Conservation (phyloP, 176 grass and related monocot genomes). For the maize (Zea mays) region DNA sequence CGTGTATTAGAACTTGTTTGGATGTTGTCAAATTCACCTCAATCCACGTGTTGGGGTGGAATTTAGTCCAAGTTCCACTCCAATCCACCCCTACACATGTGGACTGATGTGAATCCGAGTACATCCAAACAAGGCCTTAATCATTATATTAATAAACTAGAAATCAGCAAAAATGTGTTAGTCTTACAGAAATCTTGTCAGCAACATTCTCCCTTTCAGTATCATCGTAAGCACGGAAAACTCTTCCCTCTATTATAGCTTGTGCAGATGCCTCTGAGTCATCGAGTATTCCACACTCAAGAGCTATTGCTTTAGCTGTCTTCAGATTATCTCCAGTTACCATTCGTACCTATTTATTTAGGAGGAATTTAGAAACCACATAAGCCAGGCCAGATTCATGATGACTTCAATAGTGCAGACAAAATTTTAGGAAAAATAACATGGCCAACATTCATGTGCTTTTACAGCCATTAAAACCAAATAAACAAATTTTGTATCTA, state of each 20-base stretch:
- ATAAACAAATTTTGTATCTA: slow-evolving; percentile 16
- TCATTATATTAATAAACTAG: slow-evolving; percentile 7
- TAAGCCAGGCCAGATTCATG: slow-evolving; percentile 23
- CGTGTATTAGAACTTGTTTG: neutral
- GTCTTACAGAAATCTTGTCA: slow-evolving; percentile 64
- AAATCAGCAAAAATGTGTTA: slow-evolving; percentile 24
- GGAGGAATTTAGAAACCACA: slow-evolving; percentile 29
- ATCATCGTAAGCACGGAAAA: slow-evolving; percentile 63
- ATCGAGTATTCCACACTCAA: slow-evolving; percentile 90
- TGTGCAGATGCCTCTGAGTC: slow-evolving; percentile 35
- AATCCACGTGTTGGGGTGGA: too few species aligned
- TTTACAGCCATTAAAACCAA: slow-evolving; percentile 19
- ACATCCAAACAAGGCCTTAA: too few species aligned
- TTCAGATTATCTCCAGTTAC: slow-evolving; percentile 98
- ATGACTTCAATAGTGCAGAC: neutral
- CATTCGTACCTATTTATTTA: slow-evolving; percentile 76
- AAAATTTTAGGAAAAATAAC: slow-evolving; percentile 8
- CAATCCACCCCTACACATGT: too few species aligned
- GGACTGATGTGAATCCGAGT: too few species aligned
- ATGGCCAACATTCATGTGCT: neutral
- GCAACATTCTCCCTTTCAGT: slow-evolving; percentile 50
- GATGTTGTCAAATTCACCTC: too few species aligned
- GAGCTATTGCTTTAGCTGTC: slow-evolving; percentile 88
- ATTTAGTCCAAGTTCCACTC: too few species aligned
- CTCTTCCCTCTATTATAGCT: slow-evolving; percentile 72